Conservation (phyloP, 2,329 filamentous ascomycete genomes). For the Fusarium solani-melongenae region DNA sequence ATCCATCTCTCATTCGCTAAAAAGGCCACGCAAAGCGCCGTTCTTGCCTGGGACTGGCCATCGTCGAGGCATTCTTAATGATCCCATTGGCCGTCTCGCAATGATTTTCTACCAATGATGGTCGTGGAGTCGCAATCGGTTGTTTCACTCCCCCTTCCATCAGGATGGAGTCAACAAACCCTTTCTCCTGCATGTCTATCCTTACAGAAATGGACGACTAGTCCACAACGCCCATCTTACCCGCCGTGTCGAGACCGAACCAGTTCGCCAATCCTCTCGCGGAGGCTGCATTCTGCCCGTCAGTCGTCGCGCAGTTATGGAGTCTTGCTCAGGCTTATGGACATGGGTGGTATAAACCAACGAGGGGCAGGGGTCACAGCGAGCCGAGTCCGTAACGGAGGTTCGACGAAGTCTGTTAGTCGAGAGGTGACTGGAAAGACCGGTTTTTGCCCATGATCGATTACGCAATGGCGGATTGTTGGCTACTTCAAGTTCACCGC, state of each 20-base stretch:
- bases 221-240: conserved; percentile 28
- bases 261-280: conserved; percentile 40
- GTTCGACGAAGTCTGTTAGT: conserved; percentile 19
- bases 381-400: background rate
- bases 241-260: conserved; percentile 29
- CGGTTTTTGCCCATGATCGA: conserved; percentile 5
- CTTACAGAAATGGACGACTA: conserved; percentile 28
- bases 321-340: conserved; percentile 27
- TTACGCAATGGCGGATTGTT: conserved; percentile 25
- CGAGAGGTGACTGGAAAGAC: background rate
- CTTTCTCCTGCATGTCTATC: conserved; percentile 39
- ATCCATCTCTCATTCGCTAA: conserved; percentile 36
- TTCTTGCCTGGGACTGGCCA: conserved; percentile 24
- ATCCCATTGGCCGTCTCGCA: conserved; percentile 34
- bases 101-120: conserved; percentile 41
- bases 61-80: conserved; percentile 7
- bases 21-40: conserved; percentile 36
- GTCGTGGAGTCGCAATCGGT: conserved; percentile 12
- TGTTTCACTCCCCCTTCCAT: conserved; percentile 39
- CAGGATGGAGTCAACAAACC: conserved; percentile 26
- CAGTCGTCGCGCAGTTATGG: conserved; percentile 25
- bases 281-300: conserved; percentile 26
- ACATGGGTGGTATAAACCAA: conserved; percentile 36
- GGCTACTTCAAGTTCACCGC: conserved; percentile 29
- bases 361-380: conserved; percentile 12